These are phyloP conservation scores for Phytophthora boehmeriae DNA, from an alignment of 352 stramenopile genomes.

Conservation along the genomic window DNA sequence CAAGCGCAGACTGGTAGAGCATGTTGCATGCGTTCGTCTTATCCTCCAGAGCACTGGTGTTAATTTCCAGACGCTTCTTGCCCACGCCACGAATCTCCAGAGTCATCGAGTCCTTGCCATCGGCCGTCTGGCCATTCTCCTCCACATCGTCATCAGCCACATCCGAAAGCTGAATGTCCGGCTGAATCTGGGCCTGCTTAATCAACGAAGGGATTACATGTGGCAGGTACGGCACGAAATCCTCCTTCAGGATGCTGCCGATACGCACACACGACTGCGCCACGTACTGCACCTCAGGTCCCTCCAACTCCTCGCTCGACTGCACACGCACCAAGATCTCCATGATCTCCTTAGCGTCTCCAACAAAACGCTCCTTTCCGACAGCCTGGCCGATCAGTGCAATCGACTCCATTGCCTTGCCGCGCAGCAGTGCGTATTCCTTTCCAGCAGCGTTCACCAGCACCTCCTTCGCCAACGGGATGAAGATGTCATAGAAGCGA, in stretches of 20 bases:
- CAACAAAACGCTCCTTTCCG: conserved; percentile 82
- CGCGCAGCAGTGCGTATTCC: conserved; percentile 81
- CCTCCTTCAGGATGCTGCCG: conserved; percentile 83
- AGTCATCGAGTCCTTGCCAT: conserved; percentile 77
- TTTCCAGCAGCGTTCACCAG: conserved; percentile 76
- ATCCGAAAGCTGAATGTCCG: conserved; percentile 82
- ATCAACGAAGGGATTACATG: conserved; percentile 85
- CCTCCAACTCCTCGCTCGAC: conserved; percentile 69
- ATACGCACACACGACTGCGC: conserved; percentile 88
- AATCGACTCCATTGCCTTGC: conserved; percentile 90
- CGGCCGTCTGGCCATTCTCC: conserved; percentile 58
- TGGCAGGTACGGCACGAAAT: conserved; percentile 88
- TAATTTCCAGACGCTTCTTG: conserved; percentile 88
- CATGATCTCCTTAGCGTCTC: conserved; percentile 87
- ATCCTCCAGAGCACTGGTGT: conserved; percentile 85
- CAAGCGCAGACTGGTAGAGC: conserved; percentile 86
- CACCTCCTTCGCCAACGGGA: conserved; percentile 86
- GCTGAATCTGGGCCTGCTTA: conserved; percentile 80
- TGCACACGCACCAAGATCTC: conserved; percentile 85
- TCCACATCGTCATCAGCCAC: conserved; percentile 61
- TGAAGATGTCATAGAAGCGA: conserved; percentile 88
- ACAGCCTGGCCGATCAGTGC: conserved; percentile 88
- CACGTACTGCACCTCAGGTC: conserved; percentile 86
- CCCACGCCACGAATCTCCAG: conserved; percentile 79
- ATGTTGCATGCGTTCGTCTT: conserved; percentile 91